phyloP scores from a whole-genome alignment of 2,329 filamentous ascomycete species.

The Pseudogymnoascus sp. region DNA sequence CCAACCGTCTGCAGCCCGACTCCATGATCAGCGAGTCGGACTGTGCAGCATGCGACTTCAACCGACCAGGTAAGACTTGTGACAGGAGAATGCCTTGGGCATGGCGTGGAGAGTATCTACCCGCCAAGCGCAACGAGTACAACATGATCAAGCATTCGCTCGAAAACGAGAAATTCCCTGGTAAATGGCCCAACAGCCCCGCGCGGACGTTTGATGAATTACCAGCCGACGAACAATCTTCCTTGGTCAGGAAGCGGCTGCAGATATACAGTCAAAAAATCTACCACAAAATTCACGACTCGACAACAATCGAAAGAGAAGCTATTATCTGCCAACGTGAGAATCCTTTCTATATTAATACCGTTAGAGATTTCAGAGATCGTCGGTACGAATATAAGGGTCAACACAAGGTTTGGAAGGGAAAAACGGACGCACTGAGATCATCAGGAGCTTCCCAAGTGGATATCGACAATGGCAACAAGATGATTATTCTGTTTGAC shows the following conservation, averaged over 20 bases:
- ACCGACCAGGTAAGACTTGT: constrained; percentile 92
- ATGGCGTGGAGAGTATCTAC: constrained; percentile 95
- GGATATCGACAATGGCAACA: constrained; percentile 91
- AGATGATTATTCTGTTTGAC: constrained; percentile 96
- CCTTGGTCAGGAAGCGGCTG: constrained; percentile 74
- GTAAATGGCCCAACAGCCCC: constrained; percentile 63
- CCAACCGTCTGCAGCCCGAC: constrained; percentile 91
- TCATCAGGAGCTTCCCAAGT: constrained; percentile 64
- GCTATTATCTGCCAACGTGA: constrained; percentile 98
- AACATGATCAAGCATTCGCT: constrained; percentile 95
- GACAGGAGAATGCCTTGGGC: constrained; percentile 92
- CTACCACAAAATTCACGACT: constrained; percentile 97
- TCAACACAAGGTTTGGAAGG: constrained; percentile 97
- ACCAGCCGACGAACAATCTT: constrained; percentile 71
- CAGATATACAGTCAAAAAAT: constrained; percentile 96
- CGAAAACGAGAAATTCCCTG: constrained; percentile 88
- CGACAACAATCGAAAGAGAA: constrained; percentile 84
- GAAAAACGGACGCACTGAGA: constrained; percentile 83
- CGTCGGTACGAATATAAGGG: constrained; percentile 98
- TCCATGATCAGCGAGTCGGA: constrained; percentile 98
- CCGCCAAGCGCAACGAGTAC: constrained; percentile 94
- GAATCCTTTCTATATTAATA: constrained; percentile 97
- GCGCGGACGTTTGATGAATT: constrained; percentile 74
- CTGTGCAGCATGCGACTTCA: constrained; percentile 97
- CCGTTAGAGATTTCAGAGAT: constrained; percentile 91